A percentile compares a stretch with the other conserved stretches of the same genome.
Evolutionary conservation across 441 rosid genomes (phyloP).

Genomic region (Pelargonium myrrhifolium): DNA sequence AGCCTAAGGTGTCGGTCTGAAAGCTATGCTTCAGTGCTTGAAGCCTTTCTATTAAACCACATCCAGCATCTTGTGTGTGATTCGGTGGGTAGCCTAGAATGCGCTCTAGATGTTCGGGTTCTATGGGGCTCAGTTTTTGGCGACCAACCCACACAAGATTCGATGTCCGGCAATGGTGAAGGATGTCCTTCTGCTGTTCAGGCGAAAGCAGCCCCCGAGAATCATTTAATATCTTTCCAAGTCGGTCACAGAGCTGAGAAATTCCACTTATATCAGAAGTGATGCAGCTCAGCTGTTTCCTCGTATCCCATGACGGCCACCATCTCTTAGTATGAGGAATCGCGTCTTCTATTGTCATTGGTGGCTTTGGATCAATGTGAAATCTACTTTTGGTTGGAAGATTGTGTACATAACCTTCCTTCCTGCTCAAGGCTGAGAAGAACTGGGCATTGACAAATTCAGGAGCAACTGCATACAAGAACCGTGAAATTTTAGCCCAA

Average conservation of each 20-base stretch:
- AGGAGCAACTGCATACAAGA: conserved; percentile 55
- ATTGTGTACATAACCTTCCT: conserved; percentile 85
- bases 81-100: conserved; percentile 74
- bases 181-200: conserved; percentile 55
- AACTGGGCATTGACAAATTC: conserved; percentile 57
- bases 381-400: conserved; percentile 60
- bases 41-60: conserved; percentile 42
- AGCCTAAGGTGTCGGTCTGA: conserved; percentile 78
- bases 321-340: conserved; percentile 61
- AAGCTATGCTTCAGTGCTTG: conserved; percentile 49
- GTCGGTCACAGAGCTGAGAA: conserved; percentile 48
- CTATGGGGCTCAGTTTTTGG: conserved; percentile 40
- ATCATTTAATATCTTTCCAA: conserved; percentile 39
- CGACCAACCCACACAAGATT: conserved; percentile 80
- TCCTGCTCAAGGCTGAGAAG: conserved; percentile 64
- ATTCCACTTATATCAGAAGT: conserved; percentile 31
- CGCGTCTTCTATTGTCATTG: conserved; percentile 56
- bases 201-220: conserved; percentile 45
- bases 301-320: conserved; percentile 96
- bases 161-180: conserved; percentile 41
- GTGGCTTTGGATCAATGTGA: conserved; percentile 48
- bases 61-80: conserved; percentile 47
- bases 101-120: conserved; percentile 59
- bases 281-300: conserved; percentile 50
- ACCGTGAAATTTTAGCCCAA: conserved; percentile 66